Percentiles rank a stretch among this genome's conserved stretches.
phyloP scores from a whole-genome alignment of 306 rosid species.

The Prunus davidiana region DNA sequence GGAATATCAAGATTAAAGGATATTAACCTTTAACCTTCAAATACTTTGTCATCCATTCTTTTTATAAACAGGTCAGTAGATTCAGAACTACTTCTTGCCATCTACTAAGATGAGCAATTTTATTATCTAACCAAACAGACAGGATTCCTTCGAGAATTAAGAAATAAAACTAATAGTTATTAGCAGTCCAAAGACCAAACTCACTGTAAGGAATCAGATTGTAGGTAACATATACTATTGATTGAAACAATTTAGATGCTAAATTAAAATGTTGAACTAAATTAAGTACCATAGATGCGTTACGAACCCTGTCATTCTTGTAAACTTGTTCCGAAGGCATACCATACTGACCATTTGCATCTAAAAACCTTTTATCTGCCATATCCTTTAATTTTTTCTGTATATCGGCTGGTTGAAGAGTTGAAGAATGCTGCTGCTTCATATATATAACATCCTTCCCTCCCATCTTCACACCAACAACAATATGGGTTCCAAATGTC shows the following conservation, averaged over 20 bases:
- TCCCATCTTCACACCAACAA: conserved; percentile 96
- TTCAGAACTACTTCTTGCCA: neutral
- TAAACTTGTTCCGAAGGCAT: conserved; percentile 61
- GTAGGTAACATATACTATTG: neutral
- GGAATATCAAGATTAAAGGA: neutral
- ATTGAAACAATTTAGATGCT: conserved; percentile 7
- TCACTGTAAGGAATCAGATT: neutral
- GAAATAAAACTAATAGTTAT: neutral
- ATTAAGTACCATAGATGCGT: conserved; percentile 3
- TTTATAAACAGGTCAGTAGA: neutral
- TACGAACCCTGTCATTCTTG: conserved; percentile 63
- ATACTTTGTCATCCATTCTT: neutral
- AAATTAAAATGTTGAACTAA: neutral
- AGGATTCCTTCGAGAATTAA: neutral
- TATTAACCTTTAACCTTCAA: neutral
- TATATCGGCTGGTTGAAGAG: conserved; percentile 84
- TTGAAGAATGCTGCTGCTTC: conserved; percentile 93
- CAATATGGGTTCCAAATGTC: conserved; percentile 88
- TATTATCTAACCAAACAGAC: neutral
- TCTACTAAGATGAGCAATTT: neutral
- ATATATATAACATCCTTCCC: conserved; percentile 94
- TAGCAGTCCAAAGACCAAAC: neutral
- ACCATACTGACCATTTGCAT: conserved; percentile 51
- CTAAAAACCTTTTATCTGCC: conserved; percentile 85
- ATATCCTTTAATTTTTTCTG: conserved; percentile 85